These are phyloP conservation scores for Diplodia sapinea DNA, from an alignment of 2,329 filamentous ascomycete genomes.

Conservation along the genomic window DNA sequence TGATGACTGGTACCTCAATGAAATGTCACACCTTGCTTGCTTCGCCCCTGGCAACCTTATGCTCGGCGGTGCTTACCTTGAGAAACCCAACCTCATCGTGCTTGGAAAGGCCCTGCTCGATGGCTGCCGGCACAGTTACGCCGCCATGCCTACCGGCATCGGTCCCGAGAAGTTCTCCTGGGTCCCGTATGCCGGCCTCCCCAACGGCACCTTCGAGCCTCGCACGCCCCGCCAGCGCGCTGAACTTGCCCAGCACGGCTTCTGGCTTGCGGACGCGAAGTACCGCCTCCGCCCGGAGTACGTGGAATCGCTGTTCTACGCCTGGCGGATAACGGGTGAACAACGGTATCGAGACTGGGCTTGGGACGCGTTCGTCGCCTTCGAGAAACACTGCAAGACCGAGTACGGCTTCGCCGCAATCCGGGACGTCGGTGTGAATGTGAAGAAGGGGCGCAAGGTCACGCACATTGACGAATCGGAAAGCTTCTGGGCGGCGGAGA, in stretches of 20 bases:
- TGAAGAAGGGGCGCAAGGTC: conserved; percentile 33
- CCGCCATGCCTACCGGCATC: conserved; percentile 46
- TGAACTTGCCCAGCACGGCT: conserved; percentile 42
- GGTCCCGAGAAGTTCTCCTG: conserved; percentile 49
- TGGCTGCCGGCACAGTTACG: conserved; percentile 48
- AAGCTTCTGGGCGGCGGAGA: conserved; percentile 50
- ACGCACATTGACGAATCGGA: conserved; percentile 48
- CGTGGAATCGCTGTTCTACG: conserved; percentile 50
- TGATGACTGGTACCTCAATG: conserved; percentile 45
- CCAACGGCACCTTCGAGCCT: conserved; percentile 41
- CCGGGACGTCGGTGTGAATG: conserved; percentile 41
- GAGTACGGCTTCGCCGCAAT: conserved; percentile 48
- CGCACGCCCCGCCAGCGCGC: conserved; percentile 38
- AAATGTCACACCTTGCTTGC: conserved; percentile 49
- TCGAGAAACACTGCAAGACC: conserved; percentile 48
- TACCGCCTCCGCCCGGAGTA: conserved; percentile 50
- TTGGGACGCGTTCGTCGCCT: conserved; percentile 49
- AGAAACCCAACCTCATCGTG: conserved; percentile 42
- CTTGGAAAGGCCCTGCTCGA: conserved; percentile 50
- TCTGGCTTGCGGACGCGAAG: conserved; percentile 43
- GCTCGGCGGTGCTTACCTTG: conserved; percentile 46
- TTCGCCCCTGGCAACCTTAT: conserved; percentile 49
- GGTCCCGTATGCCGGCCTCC: conserved; percentile 46
- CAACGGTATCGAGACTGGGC: conserved; percentile 50
- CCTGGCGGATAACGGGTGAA: conserved; percentile 50